Percentiles rank a stretch among this genome's conserved stretches.
phyloP scores from a whole-genome alignment of 2,329 filamentous ascomycete genomes.

The Pseudocercospora macadamiae region DNA sequence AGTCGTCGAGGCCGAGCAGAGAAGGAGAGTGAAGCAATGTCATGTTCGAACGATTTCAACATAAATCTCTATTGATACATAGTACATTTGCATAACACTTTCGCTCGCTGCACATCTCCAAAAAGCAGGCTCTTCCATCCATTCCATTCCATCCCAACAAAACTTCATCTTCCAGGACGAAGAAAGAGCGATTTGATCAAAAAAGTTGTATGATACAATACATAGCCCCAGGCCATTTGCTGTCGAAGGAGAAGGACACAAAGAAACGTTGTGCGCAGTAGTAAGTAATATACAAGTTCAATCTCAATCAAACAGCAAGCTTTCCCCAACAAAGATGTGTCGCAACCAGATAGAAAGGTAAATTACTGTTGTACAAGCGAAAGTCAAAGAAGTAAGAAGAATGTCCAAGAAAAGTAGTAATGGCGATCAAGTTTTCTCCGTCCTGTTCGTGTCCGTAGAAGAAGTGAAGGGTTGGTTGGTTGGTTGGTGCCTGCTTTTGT shows the following conservation, averaged over 20 bases:
- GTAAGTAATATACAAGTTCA: too few species aligned
- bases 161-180: background rate
- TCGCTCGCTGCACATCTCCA: background rate
- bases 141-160: background rate
- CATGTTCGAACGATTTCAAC: too few species aligned
- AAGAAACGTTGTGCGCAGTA: too few species aligned
- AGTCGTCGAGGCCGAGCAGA: too few species aligned
- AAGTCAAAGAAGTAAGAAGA: background rate
- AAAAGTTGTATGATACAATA: background rate
- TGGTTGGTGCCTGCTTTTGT: background rate
- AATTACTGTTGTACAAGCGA: slow-evolving; percentile 4
- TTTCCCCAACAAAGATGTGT: too few species aligned
- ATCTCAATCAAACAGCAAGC: too few species aligned
- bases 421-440: background rate
- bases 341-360: background rate
- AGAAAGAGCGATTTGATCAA: background rate
- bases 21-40: too few species aligned
- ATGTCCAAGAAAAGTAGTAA: slow-evolving; percentile 3
- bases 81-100: background rate
- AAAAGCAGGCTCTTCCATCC: background rate
- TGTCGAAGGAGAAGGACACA: background rate
- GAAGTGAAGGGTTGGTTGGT: background rate
- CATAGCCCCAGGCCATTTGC: background rate
- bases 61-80: too few species aligned
- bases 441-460: background rate